A percentile compares a stretch with the other conserved stretches of the same genome.
Conservation (phyloP, 805 yeast genomes). For the Lachancea quebecensis region DNA sequence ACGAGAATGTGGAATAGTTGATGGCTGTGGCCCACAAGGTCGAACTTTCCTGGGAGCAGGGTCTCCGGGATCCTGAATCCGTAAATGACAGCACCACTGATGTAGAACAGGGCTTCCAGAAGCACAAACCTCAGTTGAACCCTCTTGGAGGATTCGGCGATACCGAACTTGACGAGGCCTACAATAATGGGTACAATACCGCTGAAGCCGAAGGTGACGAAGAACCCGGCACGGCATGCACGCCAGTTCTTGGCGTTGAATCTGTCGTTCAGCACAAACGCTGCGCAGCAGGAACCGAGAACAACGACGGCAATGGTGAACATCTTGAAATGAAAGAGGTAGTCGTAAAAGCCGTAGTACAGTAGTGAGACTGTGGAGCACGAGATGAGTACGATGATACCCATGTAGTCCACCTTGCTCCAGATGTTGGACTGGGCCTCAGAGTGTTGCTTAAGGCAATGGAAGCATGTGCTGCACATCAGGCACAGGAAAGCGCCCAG, state of each 20-base stretch:
- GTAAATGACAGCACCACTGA: slow-evolving; percentile 70
- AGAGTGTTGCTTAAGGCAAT: slow-evolving; percentile 62
- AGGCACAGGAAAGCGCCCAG: slow-evolving; percentile 55
- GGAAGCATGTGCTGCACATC: slow-evolving; percentile 59
- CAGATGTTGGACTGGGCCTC: slow-evolving; percentile 46
- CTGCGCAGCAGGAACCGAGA: slow-evolving; percentile 56
- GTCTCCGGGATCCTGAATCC: slow-evolving; percentile 74
- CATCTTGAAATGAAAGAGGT: slow-evolving; percentile 21
- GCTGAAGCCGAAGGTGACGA: slow-evolving; percentile 68
- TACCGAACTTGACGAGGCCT: slow-evolving; percentile 48
- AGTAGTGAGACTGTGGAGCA: slow-evolving; percentile 51
- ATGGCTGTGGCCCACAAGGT: slow-evolving; percentile 71
- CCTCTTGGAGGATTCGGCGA: slow-evolving; percentile 41
- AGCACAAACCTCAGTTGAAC: slow-evolving; percentile 56
- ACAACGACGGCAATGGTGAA: slow-evolving; percentile 38
- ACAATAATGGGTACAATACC: slow-evolving; percentile 62
- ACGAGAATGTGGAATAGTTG: slow-evolving; percentile 78
- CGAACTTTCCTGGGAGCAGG: slow-evolving; percentile 55
- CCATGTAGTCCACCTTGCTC: slow-evolving; percentile 68
- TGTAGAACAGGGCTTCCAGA: slow-evolving; percentile 66
- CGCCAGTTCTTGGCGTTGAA: slow-evolving; percentile 65
- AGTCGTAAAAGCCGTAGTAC: slow-evolving; percentile 40
- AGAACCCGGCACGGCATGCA: slow-evolving; percentile 69
- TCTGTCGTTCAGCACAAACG: slow-evolving; percentile 55
- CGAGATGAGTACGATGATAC: slow-evolving; percentile 62